Evolutionary conservation across 805 yeast species (phyloP).

Genomic region (Hanseniaspora mollemarum): DNA sequence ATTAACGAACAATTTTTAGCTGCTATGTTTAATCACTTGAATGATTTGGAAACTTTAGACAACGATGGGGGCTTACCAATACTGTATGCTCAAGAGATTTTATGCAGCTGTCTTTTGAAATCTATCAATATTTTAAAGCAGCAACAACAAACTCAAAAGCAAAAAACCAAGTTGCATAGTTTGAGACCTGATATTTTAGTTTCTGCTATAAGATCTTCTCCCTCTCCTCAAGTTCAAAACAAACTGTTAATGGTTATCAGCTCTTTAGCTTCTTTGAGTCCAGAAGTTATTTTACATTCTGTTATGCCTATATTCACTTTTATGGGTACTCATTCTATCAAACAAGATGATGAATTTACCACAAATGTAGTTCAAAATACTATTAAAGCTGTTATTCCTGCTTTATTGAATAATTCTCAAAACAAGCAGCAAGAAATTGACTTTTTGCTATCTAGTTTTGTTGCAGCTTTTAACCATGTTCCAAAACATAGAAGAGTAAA

Average conservation of each 20-base stretch:
- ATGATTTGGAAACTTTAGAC: slow-evolving; percentile 74
- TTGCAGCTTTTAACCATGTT: slow-evolving; percentile 88
- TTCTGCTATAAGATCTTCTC: slow-evolving; percentile 76
- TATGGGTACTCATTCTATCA: slow-evolving; percentile 95
- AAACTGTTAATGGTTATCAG: slow-evolving; percentile 74
- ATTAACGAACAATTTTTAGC: slow-evolving; percentile 37
- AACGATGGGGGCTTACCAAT: slow-evolving; percentile 87
- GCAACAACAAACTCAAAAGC: slow-evolving; percentile 17
- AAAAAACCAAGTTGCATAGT: slow-evolving; percentile 45
- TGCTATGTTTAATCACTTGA: slow-evolving; percentile 48
- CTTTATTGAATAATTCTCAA: slow-evolving; percentile 46
- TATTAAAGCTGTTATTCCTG: slow-evolving; percentile 80
- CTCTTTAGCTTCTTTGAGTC: slow-evolving; percentile 74
- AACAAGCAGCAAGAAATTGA: slow-evolving; percentile 57
- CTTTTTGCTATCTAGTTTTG: slow-evolving; percentile 74
- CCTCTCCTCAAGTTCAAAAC: slow-evolving; percentile 92
- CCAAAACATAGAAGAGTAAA: slow-evolving; percentile 93
- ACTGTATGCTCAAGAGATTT: slow-evolving; percentile 76
- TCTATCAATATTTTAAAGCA: slow-evolving; percentile 47
- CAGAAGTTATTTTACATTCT: slow-evolving; percentile 84
- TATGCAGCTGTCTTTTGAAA: slow-evolving; percentile 74
- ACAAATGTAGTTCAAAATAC: slow-evolving; percentile 88
- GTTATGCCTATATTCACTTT: slow-evolving; percentile 99
- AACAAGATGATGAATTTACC: slow-evolving; percentile 94
- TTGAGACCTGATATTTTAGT: slow-evolving; percentile 85